These are phyloP conservation scores for Penicillium bialowiezense DNA, from an alignment of 495 filamentous ascomycete genomes.

Conservation along the genomic window DNA sequence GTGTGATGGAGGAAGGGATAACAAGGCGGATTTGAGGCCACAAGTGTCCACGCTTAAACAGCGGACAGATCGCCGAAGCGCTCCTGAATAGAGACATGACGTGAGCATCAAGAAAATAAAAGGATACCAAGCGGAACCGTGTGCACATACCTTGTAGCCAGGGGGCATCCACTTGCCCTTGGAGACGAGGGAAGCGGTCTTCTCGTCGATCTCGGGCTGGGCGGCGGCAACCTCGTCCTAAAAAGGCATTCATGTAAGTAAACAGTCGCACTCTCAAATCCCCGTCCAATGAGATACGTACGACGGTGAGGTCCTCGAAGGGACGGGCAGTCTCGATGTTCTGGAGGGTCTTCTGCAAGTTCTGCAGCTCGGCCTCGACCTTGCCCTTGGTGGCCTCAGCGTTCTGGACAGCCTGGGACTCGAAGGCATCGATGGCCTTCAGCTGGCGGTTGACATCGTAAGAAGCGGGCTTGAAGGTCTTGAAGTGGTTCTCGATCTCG, in stretches of 20 bases:
- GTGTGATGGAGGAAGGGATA: conserved; percentile 40
- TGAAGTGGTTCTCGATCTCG: conserved; percentile 94
- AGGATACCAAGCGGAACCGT: background rate
- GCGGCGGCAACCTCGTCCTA: conserved; percentile 93
- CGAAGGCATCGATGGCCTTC: conserved; percentile 96
- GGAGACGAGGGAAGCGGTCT: conserved; percentile 84
- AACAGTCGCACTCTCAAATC: background rate
- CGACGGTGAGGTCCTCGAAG: conserved; percentile 96
- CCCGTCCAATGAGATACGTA: conserved; percentile 52
- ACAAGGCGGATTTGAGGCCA: conserved; percentile 23
- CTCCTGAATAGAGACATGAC: conserved; percentile 58
- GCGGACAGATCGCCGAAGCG: conserved; percentile 96
- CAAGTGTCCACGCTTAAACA: conserved; percentile 58
- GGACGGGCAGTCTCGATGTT: conserved; percentile 96
- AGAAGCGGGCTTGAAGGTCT: conserved; percentile 80
- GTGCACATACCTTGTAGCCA: conserved; percentile 85
- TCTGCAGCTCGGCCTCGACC: conserved; percentile 89
- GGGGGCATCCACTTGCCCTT: conserved; percentile 97
- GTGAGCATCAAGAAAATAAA: background rate
- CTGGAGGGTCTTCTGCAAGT: conserved; percentile 87
- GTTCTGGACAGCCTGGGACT: conserved; percentile 94
- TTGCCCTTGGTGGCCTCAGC: conserved; percentile 91
- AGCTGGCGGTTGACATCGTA: conserved; percentile 90
- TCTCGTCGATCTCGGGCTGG: conserved; percentile 93
- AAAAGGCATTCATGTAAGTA: conserved; percentile 16